These are phyloP conservation scores for Ormosia semicastrata DNA, from an alignment of 306 rosid genomes.

Conservation along the genomic window DNA sequence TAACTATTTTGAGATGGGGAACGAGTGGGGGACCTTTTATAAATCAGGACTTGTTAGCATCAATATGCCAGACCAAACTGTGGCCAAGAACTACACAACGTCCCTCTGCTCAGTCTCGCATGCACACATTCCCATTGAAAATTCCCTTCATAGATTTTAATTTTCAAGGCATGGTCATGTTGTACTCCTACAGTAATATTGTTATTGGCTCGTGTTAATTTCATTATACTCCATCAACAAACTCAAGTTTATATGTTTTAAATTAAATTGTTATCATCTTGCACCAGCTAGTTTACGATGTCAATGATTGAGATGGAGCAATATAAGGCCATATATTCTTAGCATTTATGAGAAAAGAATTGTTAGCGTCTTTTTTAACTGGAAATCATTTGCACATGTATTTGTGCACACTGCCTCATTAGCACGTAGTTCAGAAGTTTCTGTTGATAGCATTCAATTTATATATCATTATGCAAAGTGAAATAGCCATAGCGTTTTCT, in stretches of 20 bases:
- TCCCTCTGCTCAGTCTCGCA: not conserved
- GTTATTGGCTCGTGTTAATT: not conserved
- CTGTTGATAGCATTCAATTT: not conserved
- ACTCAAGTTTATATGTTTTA: not conserved
- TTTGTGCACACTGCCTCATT: not conserved
- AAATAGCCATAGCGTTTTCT: not conserved
- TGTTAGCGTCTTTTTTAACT: not conserved
- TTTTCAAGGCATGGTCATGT: not conserved
- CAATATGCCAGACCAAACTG: constrained; percentile 18
- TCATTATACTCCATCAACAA: not conserved
- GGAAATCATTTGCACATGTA: not conserved
- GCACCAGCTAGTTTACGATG: not conserved
- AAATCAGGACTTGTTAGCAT: constrained; percentile 21
- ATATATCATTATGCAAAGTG: not conserved
- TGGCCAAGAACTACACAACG: constrained; percentile 5
- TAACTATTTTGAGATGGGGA: too few relatives aligned
- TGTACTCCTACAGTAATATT: not conserved
- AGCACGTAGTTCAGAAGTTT: not conserved
- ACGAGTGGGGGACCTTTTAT: constrained; percentile 18
- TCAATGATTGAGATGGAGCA: not conserved
- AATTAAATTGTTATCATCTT: not conserved
- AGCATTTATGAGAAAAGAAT: not conserved
- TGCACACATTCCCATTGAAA: constrained; percentile 1
- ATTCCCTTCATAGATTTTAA: not conserved
- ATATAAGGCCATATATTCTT: not conserved